phyloP scores from a whole-genome alignment of 73 alveolate genomes.

The Paramecium tetraurelia region DNA sequence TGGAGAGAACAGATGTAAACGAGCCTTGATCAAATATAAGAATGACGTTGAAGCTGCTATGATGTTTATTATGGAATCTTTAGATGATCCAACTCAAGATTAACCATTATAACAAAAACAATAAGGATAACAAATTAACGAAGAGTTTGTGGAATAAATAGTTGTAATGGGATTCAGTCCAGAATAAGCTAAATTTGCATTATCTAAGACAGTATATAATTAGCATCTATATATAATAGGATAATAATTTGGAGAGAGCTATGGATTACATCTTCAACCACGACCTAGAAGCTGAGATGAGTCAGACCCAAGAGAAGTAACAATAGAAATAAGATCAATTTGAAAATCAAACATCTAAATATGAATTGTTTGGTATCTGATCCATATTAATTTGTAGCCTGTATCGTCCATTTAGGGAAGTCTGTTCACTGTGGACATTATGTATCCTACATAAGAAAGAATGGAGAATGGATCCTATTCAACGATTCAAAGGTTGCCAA shows the following conservation, averaged over 20 bases:
- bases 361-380: background rate
- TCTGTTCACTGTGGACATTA: constrained; percentile 97
- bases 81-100: constrained; percentile 83
- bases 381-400: constrained; percentile 17
- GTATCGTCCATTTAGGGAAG: constrained; percentile 93
- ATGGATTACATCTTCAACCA: constrained; percentile 87
- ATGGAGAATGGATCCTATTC: constrained; percentile 91
- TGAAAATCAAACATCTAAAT: background rate
- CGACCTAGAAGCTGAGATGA: constrained; percentile 68
- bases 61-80: constrained; percentile 87
- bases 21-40: constrained; percentile 84
- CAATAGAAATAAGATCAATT: background rate
- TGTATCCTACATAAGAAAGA: constrained; percentile 91
- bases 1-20: constrained; percentile 91
- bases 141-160: constrained; percentile 38
- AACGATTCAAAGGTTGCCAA: constrained; percentile 97
- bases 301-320: background rate
- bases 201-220: constrained; percentile 49
- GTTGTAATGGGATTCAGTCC: constrained; percentile 89
- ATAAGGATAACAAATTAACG: constrained; percentile 62
- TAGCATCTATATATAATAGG: background rate
- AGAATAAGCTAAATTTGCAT: constrained; percentile 81
- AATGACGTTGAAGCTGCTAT: constrained; percentile 89
- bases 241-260: constrained; percentile 89
- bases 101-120: constrained; percentile 62